These are phyloP conservation scores for Rhytidiadelphus loreus DNA, from an alignment of 225 moss, liverwort and hornwort species.

Conservation along the genomic window DNA sequence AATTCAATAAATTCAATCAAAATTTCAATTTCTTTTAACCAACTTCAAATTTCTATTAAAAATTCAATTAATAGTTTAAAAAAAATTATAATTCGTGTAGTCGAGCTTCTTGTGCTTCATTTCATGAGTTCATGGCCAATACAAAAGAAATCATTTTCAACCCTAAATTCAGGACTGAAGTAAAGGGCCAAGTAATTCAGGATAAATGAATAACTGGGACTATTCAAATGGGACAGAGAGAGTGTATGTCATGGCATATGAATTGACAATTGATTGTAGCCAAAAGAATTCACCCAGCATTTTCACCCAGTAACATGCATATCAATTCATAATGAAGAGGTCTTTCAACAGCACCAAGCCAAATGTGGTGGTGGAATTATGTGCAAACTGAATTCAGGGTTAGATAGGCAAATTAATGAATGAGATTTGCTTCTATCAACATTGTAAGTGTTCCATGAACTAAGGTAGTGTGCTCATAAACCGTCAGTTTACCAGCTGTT, in stretches of 20 bases:
- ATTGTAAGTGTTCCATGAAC: background rate
- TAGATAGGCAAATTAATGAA: background rate
- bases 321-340: background rate
- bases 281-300: too few relatives aligned
- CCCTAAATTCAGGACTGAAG: background rate
- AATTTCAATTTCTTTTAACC: background rate
- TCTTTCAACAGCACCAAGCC: background rate
- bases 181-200: background rate
- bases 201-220: background rate
- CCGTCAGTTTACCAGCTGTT: too few relatives aligned
- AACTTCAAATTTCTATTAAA: background rate
- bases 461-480: too few relatives aligned
- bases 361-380: background rate
- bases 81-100: too few relatives aligned
- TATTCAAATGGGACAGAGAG: background rate
- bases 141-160: background rate
- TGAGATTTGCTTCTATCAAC: background rate
- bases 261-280: background rate
- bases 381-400: background rate
- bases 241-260: background rate
- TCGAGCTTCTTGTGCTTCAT: background rate
- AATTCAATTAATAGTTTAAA: too few relatives aligned
- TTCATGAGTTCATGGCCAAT: background rate
- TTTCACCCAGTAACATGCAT: background rate
- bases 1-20: background rate